These are phyloP conservation scores for Naganishia friedmannii DNA, from an alignment of 768 basidiomycete species.

Conservation along the genomic window DNA sequence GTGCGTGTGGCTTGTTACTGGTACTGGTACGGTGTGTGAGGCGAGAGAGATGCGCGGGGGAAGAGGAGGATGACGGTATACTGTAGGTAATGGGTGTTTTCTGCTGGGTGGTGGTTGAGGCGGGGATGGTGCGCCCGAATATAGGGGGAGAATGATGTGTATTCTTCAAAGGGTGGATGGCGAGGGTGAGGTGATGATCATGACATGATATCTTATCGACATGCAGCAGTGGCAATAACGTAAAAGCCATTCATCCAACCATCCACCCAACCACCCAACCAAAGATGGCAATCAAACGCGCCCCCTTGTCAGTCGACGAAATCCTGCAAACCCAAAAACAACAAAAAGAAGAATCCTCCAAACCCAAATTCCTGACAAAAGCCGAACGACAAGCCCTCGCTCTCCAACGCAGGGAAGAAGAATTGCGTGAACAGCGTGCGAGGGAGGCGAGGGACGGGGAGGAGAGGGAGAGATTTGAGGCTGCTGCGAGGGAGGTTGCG, in stretches of 20 bases:
- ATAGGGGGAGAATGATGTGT: no score
- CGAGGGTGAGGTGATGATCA: background rate
- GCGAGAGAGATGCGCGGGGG: no score
- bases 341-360: slow-evolving; percentile 85
- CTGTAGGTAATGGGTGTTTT: background rate
- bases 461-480: slow-evolving; percentile 71
- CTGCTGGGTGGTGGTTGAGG: no score
- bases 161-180: no score
- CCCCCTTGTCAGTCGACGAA: slow-evolving; percentile 80
- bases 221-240: background rate
- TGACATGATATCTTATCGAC: background rate
- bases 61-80: background rate
- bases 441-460: slow-evolving; percentile 62
- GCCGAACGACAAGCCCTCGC: slow-evolving; percentile 86
- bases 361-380: slow-evolving; percentile 93
- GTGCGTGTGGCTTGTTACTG: background rate
- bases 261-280: background rate
- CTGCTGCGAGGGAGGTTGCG: slow-evolving; percentile 64
- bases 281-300: slow-evolving; percentile 20
- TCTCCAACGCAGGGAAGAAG: slow-evolving; percentile 77
- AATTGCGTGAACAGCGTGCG: slow-evolving; percentile 70
- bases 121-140: no score
- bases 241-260: no score
- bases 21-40: background rate
- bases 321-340: slow-evolving; percentile 79